A percentile compares a stretch with the other conserved stretches of the same genome.
phyloP scores from a whole-genome alignment of 1,284 basidiomycete genomes.

The Irpex lacteus region DNA sequence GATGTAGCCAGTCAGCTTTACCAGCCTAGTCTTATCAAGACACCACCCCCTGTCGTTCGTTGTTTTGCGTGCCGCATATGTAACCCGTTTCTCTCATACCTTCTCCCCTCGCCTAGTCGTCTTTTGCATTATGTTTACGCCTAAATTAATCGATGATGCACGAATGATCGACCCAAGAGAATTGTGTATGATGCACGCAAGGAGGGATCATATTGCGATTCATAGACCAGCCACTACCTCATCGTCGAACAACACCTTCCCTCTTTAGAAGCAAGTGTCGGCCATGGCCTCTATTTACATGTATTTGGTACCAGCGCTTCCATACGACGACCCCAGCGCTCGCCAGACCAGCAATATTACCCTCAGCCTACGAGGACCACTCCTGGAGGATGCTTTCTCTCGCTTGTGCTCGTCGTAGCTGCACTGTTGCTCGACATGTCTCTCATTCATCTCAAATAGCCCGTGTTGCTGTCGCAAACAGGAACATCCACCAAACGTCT shows the following conservation, averaged over 20 bases:
- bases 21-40: slow-evolving; percentile 6
- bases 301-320: too few relatives aligned
- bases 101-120: background rate
- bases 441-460: background rate
- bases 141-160: slow-evolving; percentile 2
- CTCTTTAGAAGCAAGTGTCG: too few relatives aligned
- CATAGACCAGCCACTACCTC: background rate
- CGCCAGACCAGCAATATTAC: too few relatives aligned
- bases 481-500: background rate
- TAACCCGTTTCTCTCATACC: slow-evolving; percentile 1
- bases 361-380: background rate
- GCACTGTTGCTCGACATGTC: background rate
- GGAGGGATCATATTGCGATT: background rate
- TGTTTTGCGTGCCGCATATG: slow-evolving; percentile 12
- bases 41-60: slow-evolving; percentile 8
- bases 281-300: too few relatives aligned
- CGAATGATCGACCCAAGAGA: background rate
- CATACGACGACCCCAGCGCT: too few relatives aligned
- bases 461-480: background rate
- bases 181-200: background rate
- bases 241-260: too few relatives aligned
- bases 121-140: slow-evolving; percentile 1
- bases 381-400: background rate
- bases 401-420: background rate
- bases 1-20: background rate